Base-by-base conservation (phyloP, 176 grass and related monocot genomes). In the Oryza glaberrima region DNA sequence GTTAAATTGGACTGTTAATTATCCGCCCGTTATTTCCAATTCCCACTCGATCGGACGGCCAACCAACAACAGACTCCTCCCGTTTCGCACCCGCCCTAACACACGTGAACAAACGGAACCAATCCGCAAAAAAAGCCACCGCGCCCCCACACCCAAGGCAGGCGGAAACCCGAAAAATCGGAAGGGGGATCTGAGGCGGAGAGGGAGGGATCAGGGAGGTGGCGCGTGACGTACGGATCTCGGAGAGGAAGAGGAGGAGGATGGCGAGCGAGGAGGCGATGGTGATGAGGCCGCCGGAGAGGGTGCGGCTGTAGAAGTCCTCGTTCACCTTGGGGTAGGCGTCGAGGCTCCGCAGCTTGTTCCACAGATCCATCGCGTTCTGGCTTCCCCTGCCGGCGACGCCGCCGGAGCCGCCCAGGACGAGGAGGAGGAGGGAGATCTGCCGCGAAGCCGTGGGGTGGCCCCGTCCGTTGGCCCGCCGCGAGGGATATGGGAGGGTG, bases 281-380 rank as follows among this genome's bases (percentile, higher is more conserved):
- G 84, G 97, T 99, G 86, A 99, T 96, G 74, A 99, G 86, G 44
- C 97, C 94, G 35, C 97, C 97, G 73, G 97, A 99, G 78, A 99
- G 90, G 65, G 94, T 90, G 66, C 97, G 91, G 83, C 88, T 96
- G 88, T 99, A 99, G 92, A 99, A 99, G 90, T 99, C 97, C 94
- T 99, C 97, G 79, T 99, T 99, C 69, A 99, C 94, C 90, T 99
- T 99, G 12, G 97, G 97, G 86, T 99, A 99, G 49, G 97, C 97
- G 69, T 99, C 97, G 60, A 99, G 88, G 70, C 88, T 99, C 69
- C 91, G 82, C 54, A 99, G 88, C 84, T 91, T 99, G 83, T 65
- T 92, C 84, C 89, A 88, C 52, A 99, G 84, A 84, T 99, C 97
- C 97, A 99, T 99, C 40, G 25, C 78, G 5, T 63, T 52, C 66